phyloP scores from a whole-genome alignment of 495 filamentous ascomycete species.

The Penicillium roqueforti region DNA sequence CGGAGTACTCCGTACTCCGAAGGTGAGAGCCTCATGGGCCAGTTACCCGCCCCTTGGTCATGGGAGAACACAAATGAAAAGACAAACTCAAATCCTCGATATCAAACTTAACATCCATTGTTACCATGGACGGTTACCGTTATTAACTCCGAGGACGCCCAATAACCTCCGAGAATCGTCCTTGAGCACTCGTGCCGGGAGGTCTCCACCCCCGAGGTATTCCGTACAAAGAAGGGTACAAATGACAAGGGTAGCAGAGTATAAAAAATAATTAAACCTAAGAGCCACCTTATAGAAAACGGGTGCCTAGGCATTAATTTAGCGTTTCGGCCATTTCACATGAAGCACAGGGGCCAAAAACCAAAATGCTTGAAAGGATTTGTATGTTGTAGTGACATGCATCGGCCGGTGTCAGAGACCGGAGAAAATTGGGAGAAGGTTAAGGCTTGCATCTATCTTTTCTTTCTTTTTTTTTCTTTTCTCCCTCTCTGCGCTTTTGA shows the following conservation, averaged over 20 bases:
- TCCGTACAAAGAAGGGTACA: background rate
- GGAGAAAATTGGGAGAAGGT: slow-evolving; percentile 4
- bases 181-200: background rate
- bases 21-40: slow-evolving; percentile 19
- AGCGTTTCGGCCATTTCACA: slow-evolving; percentile 6
- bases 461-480: background rate
- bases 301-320: slow-evolving; percentile 3
- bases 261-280: background rate
- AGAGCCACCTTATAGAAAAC: background rate
- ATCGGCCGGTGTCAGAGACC: slow-evolving; percentile 4
- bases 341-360: background rate
- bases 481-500: background rate
- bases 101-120: background rate
- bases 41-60: slow-evolving; percentile 11
- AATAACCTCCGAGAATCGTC: too few species aligned
- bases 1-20: too few species aligned
- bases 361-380: slow-evolving; percentile 1
- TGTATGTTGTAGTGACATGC: slow-evolving; percentile 7
- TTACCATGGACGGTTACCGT: background rate
- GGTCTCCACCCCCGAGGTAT: background rate
- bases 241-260: background rate
- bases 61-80: background rate
- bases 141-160: background rate
- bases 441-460: background rate
- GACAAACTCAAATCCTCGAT: background rate